phyloP scores from a whole-genome alignment of 1,284 basidiomycete species.

The Apiotrichum sp. region DNA sequence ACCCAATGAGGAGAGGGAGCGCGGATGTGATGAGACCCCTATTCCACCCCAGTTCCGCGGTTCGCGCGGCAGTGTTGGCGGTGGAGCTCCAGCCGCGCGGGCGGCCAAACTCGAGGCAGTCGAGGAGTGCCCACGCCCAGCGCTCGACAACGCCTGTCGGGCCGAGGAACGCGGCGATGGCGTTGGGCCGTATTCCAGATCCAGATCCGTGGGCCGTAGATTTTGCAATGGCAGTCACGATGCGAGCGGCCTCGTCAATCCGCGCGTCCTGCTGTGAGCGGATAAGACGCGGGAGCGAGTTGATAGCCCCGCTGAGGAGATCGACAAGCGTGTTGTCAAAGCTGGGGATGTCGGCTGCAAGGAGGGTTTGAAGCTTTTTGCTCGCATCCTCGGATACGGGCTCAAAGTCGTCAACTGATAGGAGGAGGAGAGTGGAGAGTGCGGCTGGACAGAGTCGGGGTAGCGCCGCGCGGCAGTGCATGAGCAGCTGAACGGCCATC shows the following conservation, averaged over 20 bases:
- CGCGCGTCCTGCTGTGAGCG: constrained; percentile 63
- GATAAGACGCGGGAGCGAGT: constrained; percentile 68
- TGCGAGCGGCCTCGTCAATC: constrained; percentile 59
- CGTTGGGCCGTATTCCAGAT: constrained; percentile 27
- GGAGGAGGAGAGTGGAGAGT: constrained; percentile 51
- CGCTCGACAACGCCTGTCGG: constrained; percentile 74
- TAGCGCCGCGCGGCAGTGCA: constrained; percentile 63
- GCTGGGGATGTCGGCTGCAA: constrained; percentile 49
- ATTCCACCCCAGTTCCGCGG: constrained; percentile 47
- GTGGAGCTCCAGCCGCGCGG: constrained; percentile 53
- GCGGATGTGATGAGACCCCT: constrained; percentile 15
- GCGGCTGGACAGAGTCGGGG: constrained; percentile 60
- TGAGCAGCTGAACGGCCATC: constrained; percentile 53
- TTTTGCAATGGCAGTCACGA: constrained; percentile 65
- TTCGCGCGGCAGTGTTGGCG: constrained; percentile 14
- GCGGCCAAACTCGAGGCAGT: constrained; percentile 63
- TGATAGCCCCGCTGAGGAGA: constrained; percentile 55
- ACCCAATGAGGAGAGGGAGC: constrained; percentile 21
- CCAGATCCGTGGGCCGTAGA: constrained; percentile 39
- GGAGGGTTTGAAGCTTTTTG: constrained; percentile 51
- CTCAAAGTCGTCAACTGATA: constrained; percentile 55
- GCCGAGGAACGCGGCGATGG: constrained; percentile 64
- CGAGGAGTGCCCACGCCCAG: constrained; percentile 78
- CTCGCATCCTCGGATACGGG: constrained; percentile 56
- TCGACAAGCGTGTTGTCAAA: constrained; percentile 49